A percentile compares a stretch with the other conserved stretches of the same genome.
Conservation (phyloP, 306 rosid species). For the Morella rubra region DNA sequence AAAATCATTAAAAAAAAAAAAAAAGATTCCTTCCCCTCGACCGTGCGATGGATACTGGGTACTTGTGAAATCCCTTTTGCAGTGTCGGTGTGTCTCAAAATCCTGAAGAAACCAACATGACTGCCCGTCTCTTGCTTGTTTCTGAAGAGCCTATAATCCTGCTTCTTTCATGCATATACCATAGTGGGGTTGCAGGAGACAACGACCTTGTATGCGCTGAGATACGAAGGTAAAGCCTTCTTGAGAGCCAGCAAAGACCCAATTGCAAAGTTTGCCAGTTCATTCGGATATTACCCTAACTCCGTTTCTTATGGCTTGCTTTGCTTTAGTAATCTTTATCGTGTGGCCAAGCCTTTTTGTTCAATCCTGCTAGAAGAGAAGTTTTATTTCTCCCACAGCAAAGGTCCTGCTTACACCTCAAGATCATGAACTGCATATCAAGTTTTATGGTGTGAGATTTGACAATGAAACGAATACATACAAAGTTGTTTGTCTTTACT, state of each 20-base stretch:
- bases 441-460: too few species aligned
- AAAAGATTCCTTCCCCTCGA: too few species aligned
- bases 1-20: too few species aligned
- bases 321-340: too few species aligned
- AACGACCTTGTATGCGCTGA: not conserved
- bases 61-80: not conserved
- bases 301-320: not conserved
- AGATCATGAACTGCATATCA: too few species aligned
- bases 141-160: not conserved
- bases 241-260: not conserved
- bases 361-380: not conserved
- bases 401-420: too few species aligned
- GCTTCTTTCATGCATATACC: not conserved
- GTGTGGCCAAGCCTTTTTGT: not conserved
- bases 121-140: not conserved
- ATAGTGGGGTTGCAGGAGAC: not conserved
- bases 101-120: not conserved
- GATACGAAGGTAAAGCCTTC: not conserved
- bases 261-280: not conserved
- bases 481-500: too few species aligned
- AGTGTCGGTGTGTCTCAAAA: not conserved
- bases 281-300: not conserved
- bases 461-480: too few species aligned
- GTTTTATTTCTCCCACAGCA: not conserved
- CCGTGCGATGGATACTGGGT: too few species aligned